Evolutionary conservation across 139 green algal genomes (phyloP).

Genomic region (Volvox africanus): DNA sequence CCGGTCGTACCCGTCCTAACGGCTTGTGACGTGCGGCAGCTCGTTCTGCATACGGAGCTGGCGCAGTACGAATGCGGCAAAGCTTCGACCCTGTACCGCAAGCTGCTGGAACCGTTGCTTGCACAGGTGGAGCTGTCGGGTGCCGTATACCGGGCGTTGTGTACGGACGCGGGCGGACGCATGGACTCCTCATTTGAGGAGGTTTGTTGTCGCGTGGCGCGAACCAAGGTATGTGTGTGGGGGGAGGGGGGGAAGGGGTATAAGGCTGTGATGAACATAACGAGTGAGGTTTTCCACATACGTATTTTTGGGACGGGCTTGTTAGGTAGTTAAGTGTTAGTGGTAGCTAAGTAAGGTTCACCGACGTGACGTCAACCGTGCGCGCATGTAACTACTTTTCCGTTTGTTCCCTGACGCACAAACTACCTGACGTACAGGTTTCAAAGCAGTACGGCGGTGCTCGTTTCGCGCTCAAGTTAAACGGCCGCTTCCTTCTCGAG

Average conservation of each 20-base stretch:
- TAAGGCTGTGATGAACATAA: too few species aligned
- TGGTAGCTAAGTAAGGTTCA: too few species aligned
- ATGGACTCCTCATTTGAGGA: constrained; percentile 69
- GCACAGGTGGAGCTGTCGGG: constrained; percentile 66
- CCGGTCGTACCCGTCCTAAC: neutral
- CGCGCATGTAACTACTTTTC: too few species aligned
- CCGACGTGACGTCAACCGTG: too few species aligned
- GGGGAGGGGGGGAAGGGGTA: too few species aligned
- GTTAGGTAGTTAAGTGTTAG: too few species aligned
- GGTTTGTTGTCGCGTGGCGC: constrained; percentile 76
- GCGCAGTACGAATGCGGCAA: constrained; percentile 61
- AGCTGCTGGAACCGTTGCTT: constrained; percentile 57
- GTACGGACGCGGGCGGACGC: constrained; percentile 59
- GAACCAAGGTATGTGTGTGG: constrained; percentile 69
- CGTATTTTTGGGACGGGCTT: too few species aligned
- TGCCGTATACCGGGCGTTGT: constrained; percentile 65
- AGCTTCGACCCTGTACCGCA: constrained; percentile 66
- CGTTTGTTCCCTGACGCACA: too few species aligned
- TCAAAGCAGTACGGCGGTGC: constrained; percentile 72
- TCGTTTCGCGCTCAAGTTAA: constrained; percentile 80
- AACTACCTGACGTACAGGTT: constrained; percentile 50
- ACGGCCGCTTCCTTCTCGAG: constrained; percentile 79
- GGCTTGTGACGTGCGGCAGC: constrained; percentile 3
- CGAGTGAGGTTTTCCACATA: too few species aligned
- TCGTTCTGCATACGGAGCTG: constrained; percentile 55